Percentiles rank a stretch among this genome's conserved stretches.
Evolutionary conservation across 164 flowering plant species (phyloP).

Genomic region (Hamamelis virginiana): DNA sequence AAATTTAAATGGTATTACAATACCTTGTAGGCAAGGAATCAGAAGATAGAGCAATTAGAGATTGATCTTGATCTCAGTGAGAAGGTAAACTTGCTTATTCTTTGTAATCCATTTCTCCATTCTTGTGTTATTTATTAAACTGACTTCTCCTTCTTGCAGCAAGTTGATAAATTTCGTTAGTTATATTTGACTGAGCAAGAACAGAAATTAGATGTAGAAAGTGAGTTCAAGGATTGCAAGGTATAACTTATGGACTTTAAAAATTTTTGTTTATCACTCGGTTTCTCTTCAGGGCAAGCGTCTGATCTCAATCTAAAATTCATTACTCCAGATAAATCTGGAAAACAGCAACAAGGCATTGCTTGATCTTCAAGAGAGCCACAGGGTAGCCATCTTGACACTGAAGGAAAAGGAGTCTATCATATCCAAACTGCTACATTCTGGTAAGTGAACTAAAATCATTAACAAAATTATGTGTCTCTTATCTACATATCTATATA

Average conservation of each 20-base stretch:
- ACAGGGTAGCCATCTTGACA: slow-evolving; percentile 34
- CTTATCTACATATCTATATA: not conserved
- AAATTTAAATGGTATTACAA: not conserved
- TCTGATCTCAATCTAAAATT: slow-evolving; percentile 6
- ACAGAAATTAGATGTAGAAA: slow-evolving; percentile 49
- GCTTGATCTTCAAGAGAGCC: slow-evolving; percentile 64
- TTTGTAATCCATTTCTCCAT: not conserved
- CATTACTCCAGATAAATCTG: slow-evolving; percentile 44
- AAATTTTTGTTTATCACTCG: slow-evolving; percentile 7
- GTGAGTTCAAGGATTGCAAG: slow-evolving; percentile 72
- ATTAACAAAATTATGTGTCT: not conserved
- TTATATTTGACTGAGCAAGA: slow-evolving; percentile 68
- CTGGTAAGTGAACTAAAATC: slow-evolving; percentile 41
- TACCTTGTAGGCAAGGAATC: slow-evolving; percentile 60
- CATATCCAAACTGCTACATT: slow-evolving; percentile 57
- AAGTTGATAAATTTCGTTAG: slow-evolving; percentile 53
- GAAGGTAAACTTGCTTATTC: slow-evolving; percentile 44
- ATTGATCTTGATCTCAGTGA: slow-evolving; percentile 51
- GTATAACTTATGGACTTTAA: slow-evolving; percentile 29
- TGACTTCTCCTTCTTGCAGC: slow-evolving; percentile 34
- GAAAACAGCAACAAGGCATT: slow-evolving; percentile 48
- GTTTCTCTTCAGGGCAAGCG: not conserved
- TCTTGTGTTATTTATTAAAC: not conserved
- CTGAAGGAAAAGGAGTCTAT: slow-evolving; percentile 66
- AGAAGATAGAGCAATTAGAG: slow-evolving; percentile 74